Evolutionary conservation across 352 stramenopile species (phyloP).

Genomic region (Phytopythium ostracodes): DNA sequence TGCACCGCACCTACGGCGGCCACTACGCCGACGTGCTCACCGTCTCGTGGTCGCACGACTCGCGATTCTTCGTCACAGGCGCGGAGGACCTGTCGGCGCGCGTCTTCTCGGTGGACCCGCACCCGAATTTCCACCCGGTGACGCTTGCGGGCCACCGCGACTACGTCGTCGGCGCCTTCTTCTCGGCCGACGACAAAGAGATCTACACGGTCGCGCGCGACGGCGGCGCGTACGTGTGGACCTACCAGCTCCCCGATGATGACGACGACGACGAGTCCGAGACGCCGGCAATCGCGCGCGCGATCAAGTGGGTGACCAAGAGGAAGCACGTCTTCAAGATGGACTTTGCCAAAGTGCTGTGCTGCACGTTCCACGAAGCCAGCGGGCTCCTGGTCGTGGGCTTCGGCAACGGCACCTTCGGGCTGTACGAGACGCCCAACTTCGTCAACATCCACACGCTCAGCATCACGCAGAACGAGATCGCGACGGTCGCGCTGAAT

Average conservation of each 20-base stretch:
- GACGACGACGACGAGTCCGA: constrained; percentile 29
- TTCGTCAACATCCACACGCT: constrained; percentile 97
- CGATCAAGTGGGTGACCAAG: constrained; percentile 82
- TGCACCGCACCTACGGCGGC: constrained; percentile 85
- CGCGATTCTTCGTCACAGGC: constrained; percentile 88
- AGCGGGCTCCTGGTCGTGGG: constrained; percentile 92
- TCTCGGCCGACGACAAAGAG: constrained; percentile 65
- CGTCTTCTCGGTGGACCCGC: constrained; percentile 77
- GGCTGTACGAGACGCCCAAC: constrained; percentile 95
- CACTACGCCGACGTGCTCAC: constrained; percentile 88
- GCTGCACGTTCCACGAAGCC: constrained; percentile 86
- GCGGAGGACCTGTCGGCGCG: constrained; percentile 86
- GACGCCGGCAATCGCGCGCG: constrained; percentile 55
- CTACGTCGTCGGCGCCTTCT: constrained; percentile 84
- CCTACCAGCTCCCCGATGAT: constrained; percentile 58
- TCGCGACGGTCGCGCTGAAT: constrained; percentile 95
- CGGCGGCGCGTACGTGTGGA: constrained; percentile 86
- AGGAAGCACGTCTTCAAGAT: constrained; percentile 89
- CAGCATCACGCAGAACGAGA: constrained; percentile 86
- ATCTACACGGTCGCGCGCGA: constrained; percentile 89
- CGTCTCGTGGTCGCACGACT: constrained; percentile 86
- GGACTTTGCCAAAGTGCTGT: constrained; percentile 87
- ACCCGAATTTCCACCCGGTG: constrained; percentile 75
- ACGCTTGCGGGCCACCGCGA: constrained; percentile 89
- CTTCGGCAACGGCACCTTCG: constrained; percentile 97